These are phyloP conservation scores for Leucoagaricus sp. DNA, from an alignment of 1,284 basidiomycete species.

Conservation along the genomic window DNA sequence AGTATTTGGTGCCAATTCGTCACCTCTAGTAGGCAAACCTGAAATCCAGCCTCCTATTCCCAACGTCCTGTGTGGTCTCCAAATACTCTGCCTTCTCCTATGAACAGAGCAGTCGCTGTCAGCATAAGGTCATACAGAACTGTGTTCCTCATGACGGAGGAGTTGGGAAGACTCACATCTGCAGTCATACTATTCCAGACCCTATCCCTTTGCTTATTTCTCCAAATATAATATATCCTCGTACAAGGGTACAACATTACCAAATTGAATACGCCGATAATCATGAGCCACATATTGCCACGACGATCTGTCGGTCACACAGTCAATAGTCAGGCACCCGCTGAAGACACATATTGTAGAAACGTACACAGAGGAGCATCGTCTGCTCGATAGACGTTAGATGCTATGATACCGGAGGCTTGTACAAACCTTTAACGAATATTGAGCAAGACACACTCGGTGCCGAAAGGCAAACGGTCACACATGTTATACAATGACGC, in stretches of 20 bases:
- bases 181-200: slow-evolving; percentile 54
- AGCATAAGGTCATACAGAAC: no score
- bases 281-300: slow-evolving; percentile 49
- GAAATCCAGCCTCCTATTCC: slow-evolving; percentile 42
- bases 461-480: no score
- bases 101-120: background rate
- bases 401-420: slow-evolving; percentile 41
- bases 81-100: slow-evolving; percentile 39
- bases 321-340: no score
- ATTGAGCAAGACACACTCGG: no score
- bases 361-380: slow-evolving; percentile 51
- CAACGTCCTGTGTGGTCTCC: slow-evolving; percentile 29
- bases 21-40: slow-evolving; percentile 45
- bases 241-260: slow-evolving; percentile 50
- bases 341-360: no score
- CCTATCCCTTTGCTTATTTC: slow-evolving; percentile 47
- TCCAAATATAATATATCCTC: slow-evolving; percentile 53
- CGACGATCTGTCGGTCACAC: slow-evolving; percentile 47
- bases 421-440: no score
- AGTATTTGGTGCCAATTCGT: no score
- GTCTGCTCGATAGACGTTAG: slow-evolving; percentile 52
- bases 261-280: slow-evolving; percentile 48
- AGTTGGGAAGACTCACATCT: slow-evolving; percentile 37
- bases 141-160: background rate
- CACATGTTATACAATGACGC: slow-evolving; percentile 61